Evolutionary conservation across 345 rosid species (phyloP).

Genomic region (Brassica nigra): DNA sequence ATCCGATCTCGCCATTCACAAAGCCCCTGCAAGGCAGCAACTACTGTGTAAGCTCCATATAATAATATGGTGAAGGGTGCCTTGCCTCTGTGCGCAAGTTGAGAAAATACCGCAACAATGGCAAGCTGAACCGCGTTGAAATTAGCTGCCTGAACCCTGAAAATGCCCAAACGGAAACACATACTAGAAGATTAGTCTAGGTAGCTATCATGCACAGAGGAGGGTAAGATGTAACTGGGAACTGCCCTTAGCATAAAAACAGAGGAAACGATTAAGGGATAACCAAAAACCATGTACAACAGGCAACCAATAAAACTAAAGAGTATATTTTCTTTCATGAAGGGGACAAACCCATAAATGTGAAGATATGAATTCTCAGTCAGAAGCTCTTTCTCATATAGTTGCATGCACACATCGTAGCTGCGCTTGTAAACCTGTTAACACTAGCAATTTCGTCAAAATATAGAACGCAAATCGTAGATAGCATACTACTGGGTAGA

Average conservation of each 20-base stretch:
- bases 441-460: constrained; percentile 21
- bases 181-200: constrained; percentile 26
- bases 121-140: constrained; percentile 82
- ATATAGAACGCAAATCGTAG: not conserved
- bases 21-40: constrained; percentile 61
- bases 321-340: not conserved
- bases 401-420: constrained; percentile 70
- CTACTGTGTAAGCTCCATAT: constrained; percentile 24
- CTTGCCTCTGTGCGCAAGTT: constrained; percentile 2
- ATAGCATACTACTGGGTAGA: not conserved
- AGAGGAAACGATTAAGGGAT: not conserved
- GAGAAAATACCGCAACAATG: constrained; percentile 66
- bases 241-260: not conserved
- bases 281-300: not conserved
- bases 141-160: constrained; percentile 67
- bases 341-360: constrained; percentile 62
- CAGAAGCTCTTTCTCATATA: constrained; percentile 86
- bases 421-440: constrained; percentile 86
- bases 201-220: not conserved
- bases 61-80: constrained; percentile 1
- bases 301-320: constrained; percentile 9
- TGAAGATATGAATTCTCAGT: constrained; percentile 72
- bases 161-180: constrained; percentile 25
- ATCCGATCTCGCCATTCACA: constrained; percentile 79
- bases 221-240: not conserved